A percentile compares a stretch with the other conserved stretches of the same genome.
These are phyloP conservation scores for Beauveria scarabaeidicola DNA, from an alignment of 2,329 filamentous ascomycete species.

Conservation along the genomic window DNA sequence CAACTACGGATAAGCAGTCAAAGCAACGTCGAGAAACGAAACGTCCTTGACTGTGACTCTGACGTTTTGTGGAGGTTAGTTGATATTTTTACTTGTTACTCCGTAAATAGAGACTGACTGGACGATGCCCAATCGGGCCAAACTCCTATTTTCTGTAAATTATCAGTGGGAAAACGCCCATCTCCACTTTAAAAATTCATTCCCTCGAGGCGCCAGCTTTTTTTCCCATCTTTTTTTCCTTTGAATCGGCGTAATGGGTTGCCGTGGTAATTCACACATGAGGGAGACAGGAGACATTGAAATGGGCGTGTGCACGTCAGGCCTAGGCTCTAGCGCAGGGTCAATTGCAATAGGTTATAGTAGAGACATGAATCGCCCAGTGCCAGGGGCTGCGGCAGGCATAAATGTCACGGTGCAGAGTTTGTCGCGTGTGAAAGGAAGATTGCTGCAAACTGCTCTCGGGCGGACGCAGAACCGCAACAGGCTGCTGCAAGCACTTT, in stretches of 20 bases:
- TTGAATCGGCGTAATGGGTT: not conserved
- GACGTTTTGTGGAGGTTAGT: not conserved
- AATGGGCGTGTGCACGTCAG: not conserved
- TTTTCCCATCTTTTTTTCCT: not conserved
- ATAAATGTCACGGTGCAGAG: not conserved
- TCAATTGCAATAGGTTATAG: not conserved
- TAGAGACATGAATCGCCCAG: not conserved
- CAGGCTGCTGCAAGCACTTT: constrained; percentile 1
- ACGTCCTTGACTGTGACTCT: not conserved
- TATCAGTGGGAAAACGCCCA: not conserved
- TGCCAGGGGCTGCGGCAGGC: not conserved
- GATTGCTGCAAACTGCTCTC: not conserved
- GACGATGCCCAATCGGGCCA: not conserved
- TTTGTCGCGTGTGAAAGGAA: not conserved
- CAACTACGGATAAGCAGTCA: not conserved
- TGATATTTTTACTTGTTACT: too few relatives aligned
- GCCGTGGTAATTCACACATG: not conserved
- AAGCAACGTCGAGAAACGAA: not conserved
- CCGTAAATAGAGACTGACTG: not conserved
- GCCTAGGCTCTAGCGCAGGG: not conserved
- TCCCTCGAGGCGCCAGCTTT: not conserved
- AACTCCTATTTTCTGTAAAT: not conserved
- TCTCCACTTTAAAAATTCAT: not conserved
- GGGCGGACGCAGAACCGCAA: not conserved
- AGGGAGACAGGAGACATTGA: not conserved